Evolutionary conservation across 2,329 filamentous ascomycete genomes (phyloP).

Genomic region (Drechslera avenae): DNA sequence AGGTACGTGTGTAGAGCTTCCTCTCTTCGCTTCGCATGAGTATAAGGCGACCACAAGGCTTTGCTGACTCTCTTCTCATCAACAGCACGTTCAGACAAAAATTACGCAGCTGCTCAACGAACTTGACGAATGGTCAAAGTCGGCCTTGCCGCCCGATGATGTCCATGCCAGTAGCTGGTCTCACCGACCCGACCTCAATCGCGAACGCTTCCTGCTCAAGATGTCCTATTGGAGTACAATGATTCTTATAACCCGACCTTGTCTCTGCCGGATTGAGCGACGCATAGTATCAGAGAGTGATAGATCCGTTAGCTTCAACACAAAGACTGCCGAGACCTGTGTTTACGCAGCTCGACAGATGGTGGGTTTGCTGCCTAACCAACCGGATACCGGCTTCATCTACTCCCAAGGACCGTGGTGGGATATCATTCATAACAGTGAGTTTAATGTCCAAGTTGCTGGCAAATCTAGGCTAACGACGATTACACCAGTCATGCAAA

Average conservation of each 20-base stretch:
- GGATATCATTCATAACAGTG: conserved; percentile 46
- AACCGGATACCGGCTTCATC: conserved; percentile 29
- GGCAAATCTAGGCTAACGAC: not conserved
- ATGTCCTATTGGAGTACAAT: conserved; percentile 44
- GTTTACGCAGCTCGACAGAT: conserved; percentile 43
- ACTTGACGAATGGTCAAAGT: conserved; percentile 41
- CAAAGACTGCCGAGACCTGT: conserved; percentile 38
- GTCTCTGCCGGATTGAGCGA: conserved; percentile 45
- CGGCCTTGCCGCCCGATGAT: conserved; percentile 16
- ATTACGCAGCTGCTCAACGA: conserved; percentile 38
- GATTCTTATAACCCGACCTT: conserved; percentile 48
- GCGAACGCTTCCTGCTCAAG: conserved; percentile 23
- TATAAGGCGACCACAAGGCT: not conserved
- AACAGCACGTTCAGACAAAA: conserved; percentile 34
- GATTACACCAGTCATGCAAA: conserved; percentile 42
- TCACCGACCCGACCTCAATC: conserved; percentile 7
- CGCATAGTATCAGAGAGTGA: conserved; percentile 37
- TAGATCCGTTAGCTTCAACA: conserved; percentile 41
- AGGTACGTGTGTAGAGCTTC: conserved; percentile 17
- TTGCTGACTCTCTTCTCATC: conserved; percentile 2
- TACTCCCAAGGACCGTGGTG: conserved; percentile 49
- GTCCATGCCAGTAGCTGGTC: conserved; percentile 21
- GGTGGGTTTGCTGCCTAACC: conserved; percentile 40
- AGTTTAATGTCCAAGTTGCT: not conserved
- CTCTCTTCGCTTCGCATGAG: not conserved